Base-by-base conservation (phyloP, 1,139 yeast genomes). In the Wickerhamiella pararugosa region DNA sequence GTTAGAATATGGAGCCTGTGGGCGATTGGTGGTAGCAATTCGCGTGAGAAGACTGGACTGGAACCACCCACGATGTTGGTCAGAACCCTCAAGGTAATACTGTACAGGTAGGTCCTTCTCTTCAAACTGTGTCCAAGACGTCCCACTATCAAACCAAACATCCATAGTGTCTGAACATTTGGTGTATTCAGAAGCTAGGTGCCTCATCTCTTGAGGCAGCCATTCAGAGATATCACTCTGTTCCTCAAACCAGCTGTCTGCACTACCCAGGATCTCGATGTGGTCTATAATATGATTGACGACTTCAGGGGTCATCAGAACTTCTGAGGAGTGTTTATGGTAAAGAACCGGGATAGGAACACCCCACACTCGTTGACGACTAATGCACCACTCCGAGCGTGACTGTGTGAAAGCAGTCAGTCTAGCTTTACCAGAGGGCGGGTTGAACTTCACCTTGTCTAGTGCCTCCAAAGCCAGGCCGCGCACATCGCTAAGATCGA, bases 41-140 rank as follows among this genome's bases (percentile, higher is more conserved):
- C 77, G 81, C 32, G 93, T 87, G 46, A 92, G 65, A 33, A 92
- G 64, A 1, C 96, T 84, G 27, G 95, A 83, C 62, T 90, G 99
- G 59, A 90, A 90, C 99, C 99, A 90, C 0, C 99, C 99, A 47
- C 99, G 72, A 57, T 92, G 98, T 59, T 90, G 99, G 57, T 90
- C 99, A 31, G 90, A 75, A 1, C 99, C 99, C 64, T 90, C 99
- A 21, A 87, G 61, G 56, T 84, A 87, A 10, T 83, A 70, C 57
- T 87, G 93, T 0, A 94, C 82, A 6, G 79, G 58, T 7, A 26
- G 56, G 53, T 30, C 67, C 66, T 25, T 42, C 2, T 43, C 49
- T 7, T 65, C 57, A 29, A 84, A 65, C 36, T 75, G 73, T 5
- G 78, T 73, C 98, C 98, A 90, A 31, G 93, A 79, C 1, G 94